Conservation (phyloP, 169 alveolate genomes). For the Fabrea salina region DNA sequence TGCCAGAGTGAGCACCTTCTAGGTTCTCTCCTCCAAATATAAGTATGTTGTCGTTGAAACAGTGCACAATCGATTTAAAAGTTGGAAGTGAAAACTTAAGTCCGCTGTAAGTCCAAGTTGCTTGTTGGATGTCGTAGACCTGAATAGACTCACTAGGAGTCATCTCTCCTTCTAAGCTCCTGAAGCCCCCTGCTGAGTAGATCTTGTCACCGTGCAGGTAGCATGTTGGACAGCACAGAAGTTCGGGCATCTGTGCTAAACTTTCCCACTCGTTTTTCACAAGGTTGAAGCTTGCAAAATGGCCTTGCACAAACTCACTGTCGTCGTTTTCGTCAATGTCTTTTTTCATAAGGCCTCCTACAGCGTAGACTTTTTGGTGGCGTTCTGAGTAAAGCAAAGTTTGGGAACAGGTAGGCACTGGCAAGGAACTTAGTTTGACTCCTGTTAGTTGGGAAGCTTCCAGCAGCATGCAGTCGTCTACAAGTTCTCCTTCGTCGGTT, state of each 20-base stretch:
- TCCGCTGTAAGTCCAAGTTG: background rate
- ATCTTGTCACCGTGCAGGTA: background rate
- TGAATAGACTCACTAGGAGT: background rate
- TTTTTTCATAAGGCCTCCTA: constrained; percentile 18
- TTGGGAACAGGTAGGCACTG: background rate
- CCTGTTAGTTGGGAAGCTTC: background rate
- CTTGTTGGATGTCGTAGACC: background rate
- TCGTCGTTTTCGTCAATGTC: background rate
- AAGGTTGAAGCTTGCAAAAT: background rate
- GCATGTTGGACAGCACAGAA: constrained; percentile 1
- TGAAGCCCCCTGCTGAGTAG: constrained; percentile 8
- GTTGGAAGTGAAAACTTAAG: background rate
- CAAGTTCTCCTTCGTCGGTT: background rate
- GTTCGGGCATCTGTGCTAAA: background rate
- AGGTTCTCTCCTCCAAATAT: background rate
- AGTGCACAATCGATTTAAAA: background rate
- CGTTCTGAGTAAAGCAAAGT: background rate
- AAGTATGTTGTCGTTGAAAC: background rate
- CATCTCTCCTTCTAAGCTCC: background rate
- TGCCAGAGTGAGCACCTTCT: too few relatives aligned
- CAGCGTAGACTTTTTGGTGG: background rate
- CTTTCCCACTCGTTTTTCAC: background rate
- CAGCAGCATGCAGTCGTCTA: background rate
- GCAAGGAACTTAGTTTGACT: background rate
- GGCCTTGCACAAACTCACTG: background rate